phyloP scores from a whole-genome alignment of 306 rosid genomes.

The Trichosanthes cucumerina region DNA sequence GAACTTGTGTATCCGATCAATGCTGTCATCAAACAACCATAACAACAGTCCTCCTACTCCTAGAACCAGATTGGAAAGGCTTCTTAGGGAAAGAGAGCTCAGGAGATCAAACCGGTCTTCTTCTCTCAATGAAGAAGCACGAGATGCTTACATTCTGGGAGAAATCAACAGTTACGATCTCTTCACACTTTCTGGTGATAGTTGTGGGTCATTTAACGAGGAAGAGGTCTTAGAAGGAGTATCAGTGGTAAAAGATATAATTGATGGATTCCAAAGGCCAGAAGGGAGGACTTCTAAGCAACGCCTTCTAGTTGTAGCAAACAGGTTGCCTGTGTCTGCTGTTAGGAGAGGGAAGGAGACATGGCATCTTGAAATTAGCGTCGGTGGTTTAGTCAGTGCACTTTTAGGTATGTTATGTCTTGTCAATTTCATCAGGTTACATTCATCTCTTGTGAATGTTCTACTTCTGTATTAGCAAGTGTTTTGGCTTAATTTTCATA shows the following conservation, averaged over 20 bases:
- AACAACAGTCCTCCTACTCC: conserved; percentile 55
- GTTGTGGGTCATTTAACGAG: conserved; percentile 23
- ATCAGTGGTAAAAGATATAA: conserved; percentile 17
- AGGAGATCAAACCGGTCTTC: conserved; percentile 43
- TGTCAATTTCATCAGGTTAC: neutral
- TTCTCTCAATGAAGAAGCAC: conserved; percentile 36
- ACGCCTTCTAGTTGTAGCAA: conserved; percentile 84
- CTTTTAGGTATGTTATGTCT: conserved; percentile 55
- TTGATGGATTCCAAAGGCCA: conserved; percentile 37
- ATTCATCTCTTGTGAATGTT: neutral
- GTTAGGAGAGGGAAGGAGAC: conserved; percentile 68
- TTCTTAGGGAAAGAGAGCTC: conserved; percentile 81
- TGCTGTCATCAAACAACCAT: conserved; percentile 71
- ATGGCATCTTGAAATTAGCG: conserved; percentile 83
- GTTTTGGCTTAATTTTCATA: neutral
- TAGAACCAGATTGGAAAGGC: conserved; percentile 78
- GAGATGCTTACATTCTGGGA: conserved; percentile 33
- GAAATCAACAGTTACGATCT: conserved; percentile 32
- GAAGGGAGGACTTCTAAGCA: conserved; percentile 52
- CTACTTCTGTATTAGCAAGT: neutral
- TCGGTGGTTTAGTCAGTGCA: conserved; percentile 93
- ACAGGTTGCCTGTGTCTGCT: conserved; percentile 91
- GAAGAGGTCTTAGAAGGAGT: conserved; percentile 41
- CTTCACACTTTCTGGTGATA: conserved; percentile 21
- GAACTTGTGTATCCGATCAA: conserved; percentile 24